phyloP scores from a whole-genome alignment of 805 yeast genomes.

The Monosporozyma siamensis region DNA sequence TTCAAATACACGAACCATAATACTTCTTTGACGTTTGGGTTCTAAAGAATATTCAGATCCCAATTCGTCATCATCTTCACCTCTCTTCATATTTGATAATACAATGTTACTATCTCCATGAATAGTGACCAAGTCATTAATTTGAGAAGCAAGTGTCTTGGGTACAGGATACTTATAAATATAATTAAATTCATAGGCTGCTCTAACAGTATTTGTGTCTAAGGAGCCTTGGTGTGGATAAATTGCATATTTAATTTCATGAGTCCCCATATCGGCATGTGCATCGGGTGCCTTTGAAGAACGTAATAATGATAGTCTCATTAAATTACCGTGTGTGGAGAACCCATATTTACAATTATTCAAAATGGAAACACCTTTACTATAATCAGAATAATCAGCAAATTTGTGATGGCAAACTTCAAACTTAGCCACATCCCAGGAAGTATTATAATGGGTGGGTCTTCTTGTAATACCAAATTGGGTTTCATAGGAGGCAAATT shows the following conservation, averaged over 20 bases:
- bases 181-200: conserved; percentile 76
- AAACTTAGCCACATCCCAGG: conserved; percentile 95
- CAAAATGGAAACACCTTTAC: conserved; percentile 77
- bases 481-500: conserved; percentile 81
- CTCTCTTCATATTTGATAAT: conserved; percentile 72
- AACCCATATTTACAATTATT: conserved; percentile 89
- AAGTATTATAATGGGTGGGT: conserved; percentile 89
- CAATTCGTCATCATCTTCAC: conserved; percentile 67
- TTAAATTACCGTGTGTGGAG: conserved; percentile 83
- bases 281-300: conserved; percentile 94
- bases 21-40: conserved; percentile 37
- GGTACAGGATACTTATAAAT: conserved; percentile 21
- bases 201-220: conserved; percentile 52
- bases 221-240: conserved; percentile 73
- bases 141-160: conserved; percentile 6
- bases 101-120: conserved; percentile 52
- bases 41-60: conserved; percentile 39
- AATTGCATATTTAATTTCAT: conserved; percentile 72
- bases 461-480: conserved; percentile 87
- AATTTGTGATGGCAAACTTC: conserved; percentile 93
- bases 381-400: conserved; percentile 80
- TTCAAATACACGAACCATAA: conserved; percentile 75
- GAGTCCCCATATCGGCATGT: conserved; percentile 86
- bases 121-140: conserved; percentile 29
- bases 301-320: conserved; percentile 78